Percentiles rank a stretch among this genome's conserved stretches.
Conservation (phyloP, 2,329 filamentous ascomycete genomes). For the Geoglossum cookeanum region DNA sequence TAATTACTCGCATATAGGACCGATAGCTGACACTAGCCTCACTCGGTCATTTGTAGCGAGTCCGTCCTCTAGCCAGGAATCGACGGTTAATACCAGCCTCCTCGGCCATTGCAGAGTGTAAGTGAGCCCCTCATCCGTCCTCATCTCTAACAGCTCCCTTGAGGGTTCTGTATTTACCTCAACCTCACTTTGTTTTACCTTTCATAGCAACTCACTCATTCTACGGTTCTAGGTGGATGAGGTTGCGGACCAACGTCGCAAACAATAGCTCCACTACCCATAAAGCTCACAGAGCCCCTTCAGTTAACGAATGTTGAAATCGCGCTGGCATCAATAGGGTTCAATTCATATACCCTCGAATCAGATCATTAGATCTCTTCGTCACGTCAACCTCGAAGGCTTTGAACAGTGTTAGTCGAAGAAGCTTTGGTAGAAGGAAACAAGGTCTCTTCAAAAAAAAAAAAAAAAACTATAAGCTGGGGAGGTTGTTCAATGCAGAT, state of each 20-base stretch:
- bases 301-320: slow-evolving; percentile 40
- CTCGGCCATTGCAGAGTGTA: too few species aligned
- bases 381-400: too few species aligned
- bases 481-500: too few species aligned
- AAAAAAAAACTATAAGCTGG: too few species aligned
- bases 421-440: too few species aligned
- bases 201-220: background rate
- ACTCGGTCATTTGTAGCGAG: too few species aligned
- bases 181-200: background rate
- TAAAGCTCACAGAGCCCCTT: slow-evolving; percentile 84
- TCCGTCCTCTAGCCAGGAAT: too few species aligned
- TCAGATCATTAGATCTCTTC: slow-evolving; percentile 59
- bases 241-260: slow-evolving; percentile 1
- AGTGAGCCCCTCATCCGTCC: background rate
- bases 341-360: slow-evolving; percentile 89
- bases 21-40: too few species aligned
- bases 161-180: background rate
- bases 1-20: too few species aligned
- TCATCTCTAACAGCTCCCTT: background rate
- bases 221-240: slow-evolving; percentile 3
- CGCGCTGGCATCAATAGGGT: slow-evolving; percentile 51
- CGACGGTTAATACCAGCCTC: too few species aligned
- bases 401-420: too few species aligned
- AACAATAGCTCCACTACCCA: slow-evolving; percentile 53
- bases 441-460: too few species aligned